Evolutionary conservation across 805 yeast species (phyloP).

Genomic region (Metahyphopichia silvanorum): DNA sequence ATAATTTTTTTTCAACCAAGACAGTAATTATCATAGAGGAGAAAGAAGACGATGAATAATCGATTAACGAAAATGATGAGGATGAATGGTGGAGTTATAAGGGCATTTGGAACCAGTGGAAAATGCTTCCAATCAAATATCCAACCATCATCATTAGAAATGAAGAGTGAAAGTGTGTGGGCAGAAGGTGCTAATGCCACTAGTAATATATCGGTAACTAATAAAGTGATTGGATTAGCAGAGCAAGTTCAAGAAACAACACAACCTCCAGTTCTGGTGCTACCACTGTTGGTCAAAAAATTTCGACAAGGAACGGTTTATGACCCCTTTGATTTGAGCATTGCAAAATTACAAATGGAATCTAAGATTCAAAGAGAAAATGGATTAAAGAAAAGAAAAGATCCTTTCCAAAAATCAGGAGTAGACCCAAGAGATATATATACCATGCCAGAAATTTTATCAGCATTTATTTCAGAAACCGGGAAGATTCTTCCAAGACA

Average conservation of each 20-base stretch:
- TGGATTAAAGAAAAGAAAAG: slow-evolving; percentile 15
- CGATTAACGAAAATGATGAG: too few species aligned
- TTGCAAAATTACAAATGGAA: slow-evolving; percentile 54
- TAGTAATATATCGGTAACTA: slow-evolving; percentile 19
- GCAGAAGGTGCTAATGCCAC: slow-evolving; percentile 11
- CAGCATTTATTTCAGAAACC: slow-evolving; percentile 61
- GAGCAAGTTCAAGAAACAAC: slow-evolving; percentile 25
- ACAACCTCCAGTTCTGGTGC: slow-evolving; percentile 33
- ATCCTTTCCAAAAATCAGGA: slow-evolving; percentile 46
- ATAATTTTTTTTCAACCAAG: too few species aligned
- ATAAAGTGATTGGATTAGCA: slow-evolving; percentile 33
- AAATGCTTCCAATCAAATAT: too few species aligned
- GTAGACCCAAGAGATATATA: slow-evolving; percentile 70
- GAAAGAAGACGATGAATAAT: too few species aligned
- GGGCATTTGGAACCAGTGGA: too few species aligned
- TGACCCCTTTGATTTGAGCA: slow-evolving; percentile 79
- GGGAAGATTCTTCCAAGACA: slow-evolving; percentile 78
- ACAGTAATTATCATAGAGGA: too few species aligned
- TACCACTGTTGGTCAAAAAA: slow-evolving; percentile 35
- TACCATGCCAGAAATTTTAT: slow-evolving; percentile 66
- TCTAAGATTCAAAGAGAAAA: slow-evolving; percentile 26
- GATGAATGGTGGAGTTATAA: too few species aligned
- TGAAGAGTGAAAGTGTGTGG: slow-evolving; percentile 31
- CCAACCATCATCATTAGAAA: slow-evolving; percentile 29
- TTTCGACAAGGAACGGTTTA: slow-evolving; percentile 56